These are phyloP conservation scores for Pisolithus sp. DNA, from an alignment of 768 basidiomycete genomes.

Conservation along the genomic window DNA sequence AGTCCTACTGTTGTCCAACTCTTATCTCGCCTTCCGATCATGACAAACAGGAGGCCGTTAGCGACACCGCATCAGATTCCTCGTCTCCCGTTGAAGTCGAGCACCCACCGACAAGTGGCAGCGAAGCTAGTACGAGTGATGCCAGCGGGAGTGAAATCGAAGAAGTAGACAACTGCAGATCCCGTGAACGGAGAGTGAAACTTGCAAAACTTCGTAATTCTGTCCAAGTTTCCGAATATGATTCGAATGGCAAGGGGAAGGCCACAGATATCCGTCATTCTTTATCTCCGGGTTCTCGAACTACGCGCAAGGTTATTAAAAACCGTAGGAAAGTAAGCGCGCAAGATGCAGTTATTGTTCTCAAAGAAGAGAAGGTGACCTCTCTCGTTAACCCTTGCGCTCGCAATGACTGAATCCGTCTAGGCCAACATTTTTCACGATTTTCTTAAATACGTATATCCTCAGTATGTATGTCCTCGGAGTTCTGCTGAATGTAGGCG, in stretches of 20 bases:
- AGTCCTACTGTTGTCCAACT: constrained; percentile 36
- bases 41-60: constrained; percentile 38
- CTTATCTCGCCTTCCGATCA: constrained; percentile 59
- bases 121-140: constrained; percentile 22
- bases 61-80: constrained; percentile 30
- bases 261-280: not conserved
- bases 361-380: constrained; percentile 79
- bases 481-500: not conserved
- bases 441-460: constrained; percentile 89
- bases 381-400: constrained; percentile 1
- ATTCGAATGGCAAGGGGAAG: constrained; percentile 20
- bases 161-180: constrained; percentile 23
- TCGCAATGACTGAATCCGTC: not conserved
- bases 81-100: constrained; percentile 38
- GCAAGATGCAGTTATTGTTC: constrained; percentile 79
- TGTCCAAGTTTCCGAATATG: constrained; percentile 13
- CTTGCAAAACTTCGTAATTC: constrained; percentile 54
- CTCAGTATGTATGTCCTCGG: constrained; percentile 58
- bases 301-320: constrained; percentile 36
- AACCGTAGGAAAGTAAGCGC: constrained; percentile 39
- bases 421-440: constrained; percentile 86
- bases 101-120: constrained; percentile 28
- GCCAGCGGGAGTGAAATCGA: constrained; percentile 32
- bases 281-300: constrained; percentile 16
- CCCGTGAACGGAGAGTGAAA: constrained; percentile 43